These are phyloP conservation scores for Neonectria ditissima DNA, from an alignment of 2,329 filamentous ascomycete species.

Conservation along the genomic window DNA sequence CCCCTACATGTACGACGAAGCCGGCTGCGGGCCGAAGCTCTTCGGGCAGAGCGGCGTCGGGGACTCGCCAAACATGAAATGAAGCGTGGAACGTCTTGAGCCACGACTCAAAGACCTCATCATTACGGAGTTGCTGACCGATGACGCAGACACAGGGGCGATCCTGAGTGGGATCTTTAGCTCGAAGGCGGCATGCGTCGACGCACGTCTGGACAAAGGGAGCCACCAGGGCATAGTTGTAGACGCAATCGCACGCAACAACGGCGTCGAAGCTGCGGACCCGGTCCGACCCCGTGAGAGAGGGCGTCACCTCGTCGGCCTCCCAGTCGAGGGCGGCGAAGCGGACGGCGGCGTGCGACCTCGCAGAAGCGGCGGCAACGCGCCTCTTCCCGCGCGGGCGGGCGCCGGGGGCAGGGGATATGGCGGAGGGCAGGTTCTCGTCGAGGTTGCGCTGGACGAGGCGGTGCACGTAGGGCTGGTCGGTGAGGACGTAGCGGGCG, in stretches of 20 bases:
- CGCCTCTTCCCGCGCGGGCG: constrained; percentile 35
- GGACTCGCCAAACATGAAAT: constrained; percentile 83
- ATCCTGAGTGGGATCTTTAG: constrained; percentile 20
- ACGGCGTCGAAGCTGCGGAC: constrained; percentile 74
- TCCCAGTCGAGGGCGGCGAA: constrained; percentile 88
- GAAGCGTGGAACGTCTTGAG: constrained; percentile 71
- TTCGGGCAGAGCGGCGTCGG: constrained; percentile 69
- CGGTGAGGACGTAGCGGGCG: constrained; percentile 79
- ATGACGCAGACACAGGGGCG: constrained; percentile 79
- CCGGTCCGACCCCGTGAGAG: constrained; percentile 52
- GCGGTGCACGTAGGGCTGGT: constrained; percentile 86
- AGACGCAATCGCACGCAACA: constrained; percentile 93
- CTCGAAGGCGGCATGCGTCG: constrained; percentile 75
- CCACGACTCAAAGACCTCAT: constrained; percentile 89
- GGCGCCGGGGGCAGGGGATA: constrained; percentile 12
- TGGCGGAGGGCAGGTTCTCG: constrained; percentile 61
- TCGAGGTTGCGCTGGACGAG: constrained; percentile 81
- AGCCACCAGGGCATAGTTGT: constrained; percentile 86
- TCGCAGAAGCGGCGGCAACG: not conserved
- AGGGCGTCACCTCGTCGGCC: constrained; percentile 63
- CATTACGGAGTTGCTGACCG: constrained; percentile 88
- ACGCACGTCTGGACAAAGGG: constrained; percentile 86
- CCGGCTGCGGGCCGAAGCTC: constrained; percentile 74
- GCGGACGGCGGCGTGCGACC: constrained; percentile 55
- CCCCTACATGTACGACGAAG: constrained; percentile 84